A percentile compares a stretch with the other conserved stretches of the same genome.
These are phyloP conservation scores for Trichoderma reesei DNA, from an alignment of 495 filamentous ascomycete genomes.

Conservation along the genomic window DNA sequence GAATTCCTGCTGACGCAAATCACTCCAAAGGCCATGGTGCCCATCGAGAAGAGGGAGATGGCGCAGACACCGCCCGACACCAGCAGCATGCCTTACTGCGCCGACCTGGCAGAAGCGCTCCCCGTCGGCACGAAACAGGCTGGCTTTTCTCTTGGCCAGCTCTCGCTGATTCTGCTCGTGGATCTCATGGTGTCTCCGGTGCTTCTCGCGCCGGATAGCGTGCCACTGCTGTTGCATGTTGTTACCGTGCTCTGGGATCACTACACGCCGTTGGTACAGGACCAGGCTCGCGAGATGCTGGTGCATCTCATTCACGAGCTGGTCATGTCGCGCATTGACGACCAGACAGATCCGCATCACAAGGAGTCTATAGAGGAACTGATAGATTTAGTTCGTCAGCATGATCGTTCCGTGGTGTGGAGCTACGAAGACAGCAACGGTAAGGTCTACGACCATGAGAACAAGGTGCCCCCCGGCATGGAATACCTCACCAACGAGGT, in stretches of 20 bases:
- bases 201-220: slow-evolving; percentile 61
- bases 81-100: slow-evolving; percentile 71
- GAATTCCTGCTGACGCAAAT: slow-evolving; percentile 89
- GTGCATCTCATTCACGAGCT: slow-evolving; percentile 96
- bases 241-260: slow-evolving; percentile 94
- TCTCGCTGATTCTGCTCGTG: slow-evolving; percentile 87
- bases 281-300: slow-evolving; percentile 94
- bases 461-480: slow-evolving; percentile 83
- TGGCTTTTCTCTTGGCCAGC: slow-evolving; percentile 82
- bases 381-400: slow-evolving; percentile 80
- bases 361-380: slow-evolving; percentile 75
- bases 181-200: slow-evolving; percentile 93
- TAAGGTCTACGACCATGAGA: slow-evolving; percentile 59
- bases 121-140: slow-evolving; percentile 85
- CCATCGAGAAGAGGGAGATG: slow-evolving; percentile 65
- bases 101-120: slow-evolving; percentile 67
- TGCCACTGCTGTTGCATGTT: slow-evolving; percentile 80
- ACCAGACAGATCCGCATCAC: slow-evolving; percentile 52
- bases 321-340: slow-evolving; percentile 81
- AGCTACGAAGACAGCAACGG: slow-evolving; percentile 85
- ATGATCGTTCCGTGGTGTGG: slow-evolving; percentile 82
- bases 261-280: slow-evolving; percentile 88
- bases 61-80: slow-evolving; percentile 65
- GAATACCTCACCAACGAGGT: slow-evolving; percentile 68
- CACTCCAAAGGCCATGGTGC: slow-evolving; percentile 81